Evolutionary conservation across 1,284 basidiomycete species (phyloP), one percentile per base, ranked within the genome.

Genomic region (Golubevia sp.): DNA sequence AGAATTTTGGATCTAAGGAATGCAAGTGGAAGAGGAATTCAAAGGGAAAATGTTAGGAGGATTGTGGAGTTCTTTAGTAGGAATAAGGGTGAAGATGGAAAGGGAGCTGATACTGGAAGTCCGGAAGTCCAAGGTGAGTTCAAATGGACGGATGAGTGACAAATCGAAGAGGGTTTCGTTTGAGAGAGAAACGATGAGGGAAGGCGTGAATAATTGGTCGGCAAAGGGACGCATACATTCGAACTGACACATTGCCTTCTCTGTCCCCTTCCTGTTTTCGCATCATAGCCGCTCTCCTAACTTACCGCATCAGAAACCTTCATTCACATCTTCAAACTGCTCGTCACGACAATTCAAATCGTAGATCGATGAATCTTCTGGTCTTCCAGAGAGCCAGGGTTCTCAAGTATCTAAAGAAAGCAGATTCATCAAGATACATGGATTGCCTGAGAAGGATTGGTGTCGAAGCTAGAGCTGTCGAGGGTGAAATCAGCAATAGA

Each of bases 401-500:
- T 34, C 87, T 97, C 57, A 90, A 88, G 76, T 97, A 97, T 84
- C 86, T 95, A 62, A 91, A 90, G 81, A 84, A 87, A 34, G 85
- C 86, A 38, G 87, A 91, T 72, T 87, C 89, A 55, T 87, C 88
- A 65, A 88, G 92, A 61, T 97, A 96, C 79, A 90, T 92, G 64
- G 85, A 84, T 20, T 84, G 93, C 38, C 86, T 98, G 60, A 86
- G 87, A 44, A 89, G 90, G 63, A 86, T 96, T 27, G 95, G 91
- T 1, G 83, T 97, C 55, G 90, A 94, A 73, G 87, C 89, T 24
- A 87, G 87, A 68, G 90, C 90, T 24, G 92, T 97, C 3, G 94
- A 97, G 85, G 94, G 94, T 54, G 94, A 97, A 82, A 85, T 97
- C 49, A 87, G n/a, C n/a, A n/a, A n/a, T n/a, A n/a, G n/a, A n/a